phyloP scores from a whole-genome alignment of 2,329 filamentous ascomycete genomes.

The Trichoderma arundinaceum region DNA sequence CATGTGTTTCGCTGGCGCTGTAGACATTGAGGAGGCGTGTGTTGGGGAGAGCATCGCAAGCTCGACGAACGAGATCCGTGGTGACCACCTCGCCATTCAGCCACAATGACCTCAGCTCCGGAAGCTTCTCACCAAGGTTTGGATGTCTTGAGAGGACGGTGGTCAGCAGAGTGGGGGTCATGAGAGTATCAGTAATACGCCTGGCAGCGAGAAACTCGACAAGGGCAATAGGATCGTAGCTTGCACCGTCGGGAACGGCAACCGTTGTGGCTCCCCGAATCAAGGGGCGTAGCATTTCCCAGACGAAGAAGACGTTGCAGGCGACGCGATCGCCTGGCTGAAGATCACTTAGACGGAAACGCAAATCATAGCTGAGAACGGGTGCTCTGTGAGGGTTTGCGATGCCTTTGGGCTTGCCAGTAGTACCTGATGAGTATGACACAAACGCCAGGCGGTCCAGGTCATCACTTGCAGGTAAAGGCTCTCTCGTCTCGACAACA shows the following conservation, averaged over 20 bases:
- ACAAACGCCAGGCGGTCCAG: conserved; percentile 78
- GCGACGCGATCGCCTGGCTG: conserved; percentile 76
- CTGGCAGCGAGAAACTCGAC: conserved; percentile 71
- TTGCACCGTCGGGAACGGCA: conserved; percentile 74
- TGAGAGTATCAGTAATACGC: conserved; percentile 77
- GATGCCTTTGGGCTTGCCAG: conserved; percentile 81
- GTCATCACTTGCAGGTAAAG: conserved; percentile 67
- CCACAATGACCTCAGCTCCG: conserved; percentile 73
- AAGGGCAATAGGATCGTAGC: conserved; percentile 76
- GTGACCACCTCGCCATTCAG: conserved; percentile 84
- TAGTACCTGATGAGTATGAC: conserved; percentile 80
- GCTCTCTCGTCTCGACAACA: conserved; percentile 50
- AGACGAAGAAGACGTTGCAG: conserved; percentile 89
- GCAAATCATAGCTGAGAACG: conserved; percentile 73
- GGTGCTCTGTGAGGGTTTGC: conserved; percentile 78
- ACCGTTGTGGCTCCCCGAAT: conserved; percentile 78
- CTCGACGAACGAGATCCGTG: conserved; percentile 73
- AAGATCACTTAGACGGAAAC: conserved; percentile 73
- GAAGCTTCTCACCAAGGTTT: conserved; percentile 66
- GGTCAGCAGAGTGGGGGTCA: conserved; percentile 80
- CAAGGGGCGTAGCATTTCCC: conserved; percentile 81
- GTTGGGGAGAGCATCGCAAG: conserved; percentile 69
- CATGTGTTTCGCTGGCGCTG: conserved; percentile 81
- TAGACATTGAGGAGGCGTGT: conserved; percentile 78
- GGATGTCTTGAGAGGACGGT: conserved; percentile 74